Percentiles rank a stretch among this genome's conserved stretches.
Conservation (phyloP, 2,329 filamentous ascomycete genomes). For the Pestalotiopsis sp. region DNA sequence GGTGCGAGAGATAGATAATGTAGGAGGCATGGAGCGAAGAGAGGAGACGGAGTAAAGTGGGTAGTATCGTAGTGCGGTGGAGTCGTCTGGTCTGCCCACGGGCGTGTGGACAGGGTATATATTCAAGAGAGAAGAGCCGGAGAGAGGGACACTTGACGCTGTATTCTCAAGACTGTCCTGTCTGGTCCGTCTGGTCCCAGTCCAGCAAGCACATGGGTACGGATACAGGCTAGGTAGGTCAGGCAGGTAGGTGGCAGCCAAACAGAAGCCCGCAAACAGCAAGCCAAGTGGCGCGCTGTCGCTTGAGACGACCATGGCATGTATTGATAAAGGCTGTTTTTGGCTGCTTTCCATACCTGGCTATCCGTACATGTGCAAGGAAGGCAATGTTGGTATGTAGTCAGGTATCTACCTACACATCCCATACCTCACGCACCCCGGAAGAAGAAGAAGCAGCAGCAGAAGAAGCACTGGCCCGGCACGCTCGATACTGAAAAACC, state of each 20-base stretch:
- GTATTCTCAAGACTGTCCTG: no score
- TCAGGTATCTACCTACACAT: not conserved
- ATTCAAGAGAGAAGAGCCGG: not conserved
- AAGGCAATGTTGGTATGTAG: not conserved
- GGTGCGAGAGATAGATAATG: conserved; percentile 20
- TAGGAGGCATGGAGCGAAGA: conserved; percentile 14
- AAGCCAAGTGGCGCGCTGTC: conserved; percentile 4
- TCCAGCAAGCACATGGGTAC: not conserved
- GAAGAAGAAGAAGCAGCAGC: not conserved
- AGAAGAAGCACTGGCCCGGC: not conserved
- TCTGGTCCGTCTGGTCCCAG: not conserved
- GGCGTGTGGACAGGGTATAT: not conserved
- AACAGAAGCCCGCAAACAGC: not conserved
- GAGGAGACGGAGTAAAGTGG: conserved; percentile 15
- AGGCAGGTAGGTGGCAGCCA: not conserved
- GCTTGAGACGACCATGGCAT: not conserved
- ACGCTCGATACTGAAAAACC: not conserved
- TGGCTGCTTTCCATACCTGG: not conserved
- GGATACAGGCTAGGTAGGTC: not conserved
- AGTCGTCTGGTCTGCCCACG: not conserved
- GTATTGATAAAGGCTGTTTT: not conserved
- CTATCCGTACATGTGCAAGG: not conserved
- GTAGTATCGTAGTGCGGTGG: conserved; percentile 6
- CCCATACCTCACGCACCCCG: not conserved
- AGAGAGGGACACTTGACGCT: not conserved